Percentiles rank a stretch among this genome's conserved stretches.
These are phyloP conservation scores for Beauveria caledonica DNA, from an alignment of 2,329 filamentous ascomycete species.

Conservation along the genomic window DNA sequence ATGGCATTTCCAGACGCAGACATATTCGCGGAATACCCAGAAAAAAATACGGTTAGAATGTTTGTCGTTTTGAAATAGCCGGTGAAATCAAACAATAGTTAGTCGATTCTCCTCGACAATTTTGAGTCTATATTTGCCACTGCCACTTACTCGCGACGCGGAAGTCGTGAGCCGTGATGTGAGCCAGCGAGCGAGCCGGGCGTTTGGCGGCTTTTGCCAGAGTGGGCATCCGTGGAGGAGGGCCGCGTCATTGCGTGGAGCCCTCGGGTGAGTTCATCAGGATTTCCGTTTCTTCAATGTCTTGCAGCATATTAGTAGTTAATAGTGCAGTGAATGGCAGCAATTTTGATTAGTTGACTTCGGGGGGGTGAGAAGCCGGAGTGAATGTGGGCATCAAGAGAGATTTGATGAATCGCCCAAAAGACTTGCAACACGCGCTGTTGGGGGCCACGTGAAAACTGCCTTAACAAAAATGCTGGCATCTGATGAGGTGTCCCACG, in stretches of 20 bases:
- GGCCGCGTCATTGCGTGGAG: conserved; percentile 10
- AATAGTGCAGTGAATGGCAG: not conserved
- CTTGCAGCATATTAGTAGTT: too few relatives aligned
- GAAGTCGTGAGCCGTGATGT: not conserved
- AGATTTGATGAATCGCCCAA: too few relatives aligned
- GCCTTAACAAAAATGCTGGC: not conserved
- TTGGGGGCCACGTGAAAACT: not conserved
- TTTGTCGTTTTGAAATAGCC: not conserved
- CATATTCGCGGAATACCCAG: not conserved
- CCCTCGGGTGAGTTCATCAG: not conserved
- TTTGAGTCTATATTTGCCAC: not conserved
- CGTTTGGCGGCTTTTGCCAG: conserved; percentile 4
- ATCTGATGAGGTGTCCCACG: not conserved
- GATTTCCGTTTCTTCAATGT: not conserved
- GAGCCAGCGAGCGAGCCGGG: not conserved
- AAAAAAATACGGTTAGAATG: not conserved
- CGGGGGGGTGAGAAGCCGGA: not conserved
- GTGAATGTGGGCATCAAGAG: not conserved
- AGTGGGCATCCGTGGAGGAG: not conserved
- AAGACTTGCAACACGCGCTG: too few relatives aligned
- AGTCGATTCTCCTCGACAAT: not conserved
- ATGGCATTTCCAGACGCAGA: not conserved
- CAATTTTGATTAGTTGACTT: not conserved
- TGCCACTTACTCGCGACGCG: not conserved
- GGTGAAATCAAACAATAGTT: not conserved